Evolutionary conservation across 139 green algal species (phyloP).

Genomic region (Zygnema cylindricum): DNA sequence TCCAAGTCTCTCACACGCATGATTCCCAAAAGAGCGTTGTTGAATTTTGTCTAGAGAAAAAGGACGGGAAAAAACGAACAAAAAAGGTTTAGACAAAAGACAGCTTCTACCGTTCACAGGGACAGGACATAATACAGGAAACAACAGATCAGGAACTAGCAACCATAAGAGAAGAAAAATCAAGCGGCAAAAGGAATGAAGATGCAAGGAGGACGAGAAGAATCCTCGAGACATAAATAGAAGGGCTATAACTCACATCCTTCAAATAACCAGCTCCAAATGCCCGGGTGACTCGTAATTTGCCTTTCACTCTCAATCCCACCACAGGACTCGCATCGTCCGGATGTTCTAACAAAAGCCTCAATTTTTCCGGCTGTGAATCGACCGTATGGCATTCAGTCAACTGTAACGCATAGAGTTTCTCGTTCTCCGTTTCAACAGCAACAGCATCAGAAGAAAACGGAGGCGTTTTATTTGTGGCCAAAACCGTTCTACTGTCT

Average conservation of each 20-base stretch:
- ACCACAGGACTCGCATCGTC: constrained; percentile 24
- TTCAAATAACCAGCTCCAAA: constrained; percentile 57
- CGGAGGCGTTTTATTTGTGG: constrained; percentile 12
- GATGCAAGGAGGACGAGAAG: not conserved
- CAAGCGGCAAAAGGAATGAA: no score
- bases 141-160: no score
- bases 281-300: constrained; percentile 43
- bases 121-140: no score
- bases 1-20: constrained; percentile 34
- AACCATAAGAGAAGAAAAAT: no score
- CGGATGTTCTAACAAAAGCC: constrained; percentile 38
- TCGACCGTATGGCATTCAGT: constrained; percentile 44
- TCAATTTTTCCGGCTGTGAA: constrained; percentile 16
- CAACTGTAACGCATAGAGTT: constrained; percentile 23
- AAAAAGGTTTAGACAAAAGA: no score
- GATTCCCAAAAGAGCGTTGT: constrained; percentile 50
- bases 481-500: constrained; percentile 44
- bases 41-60: constrained; percentile 39
- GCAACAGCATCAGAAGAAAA: not conserved
- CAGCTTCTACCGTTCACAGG: no score
- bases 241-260: not conserved
- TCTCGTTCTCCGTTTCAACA: not conserved
- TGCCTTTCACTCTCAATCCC: constrained; percentile 37
- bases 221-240: not conserved
- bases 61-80: no score